Base-by-base conservation (phyloP, 2,329 filamentous ascomycete species). In the Xylogone sp. region DNA sequence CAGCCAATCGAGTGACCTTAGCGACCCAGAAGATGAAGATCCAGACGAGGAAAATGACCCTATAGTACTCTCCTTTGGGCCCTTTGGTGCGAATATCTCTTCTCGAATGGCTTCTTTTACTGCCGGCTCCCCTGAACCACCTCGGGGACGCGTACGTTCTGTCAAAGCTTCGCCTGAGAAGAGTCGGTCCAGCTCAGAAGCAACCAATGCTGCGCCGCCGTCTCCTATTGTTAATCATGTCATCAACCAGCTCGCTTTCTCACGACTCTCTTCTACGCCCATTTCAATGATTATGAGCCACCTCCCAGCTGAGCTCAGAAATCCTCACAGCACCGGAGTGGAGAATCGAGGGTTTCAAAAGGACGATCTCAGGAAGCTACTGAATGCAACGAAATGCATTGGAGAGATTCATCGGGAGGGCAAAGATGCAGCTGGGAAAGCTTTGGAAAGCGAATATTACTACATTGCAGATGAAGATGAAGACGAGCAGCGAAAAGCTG, bases 371-470 rank as follows among this genome's bases (percentile, higher is more conserved):
- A 85, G 86, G 54, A 75, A 72, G 44, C 78, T 95, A 52, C 81
- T 97, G 43, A 87, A 91, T 65, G 74, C 76, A 21, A 88, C 89
- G 5, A 70, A 80, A 8, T 96, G 90, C 65, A 84, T 97, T 56
- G 94, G 94, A 45, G 87, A 94, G 68, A 96, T 99, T 62, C 78
- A 81, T 48, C 86, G 94, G 39, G 86, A 93, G 68, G 94, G 94
- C 65, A 99, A 97, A 70, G 94, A 99, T 66, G 94, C 94, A 4
- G 93, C 94, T 0, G 94, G 94, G 59, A 94, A 97, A 73, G 75
- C 86, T 6, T 80, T 99, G 1, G 93, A 99, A 76, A 95, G 89
- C 75, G 92, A 99, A 69, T 97, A 95, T 69, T 97, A 97, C 71
- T 99, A 99, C 65, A 78, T 97, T 7, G 88, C 92, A 0, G 93